Conservation (phyloP, 768 basidiomycete species). For the Amylocystis lapponica region DNA sequence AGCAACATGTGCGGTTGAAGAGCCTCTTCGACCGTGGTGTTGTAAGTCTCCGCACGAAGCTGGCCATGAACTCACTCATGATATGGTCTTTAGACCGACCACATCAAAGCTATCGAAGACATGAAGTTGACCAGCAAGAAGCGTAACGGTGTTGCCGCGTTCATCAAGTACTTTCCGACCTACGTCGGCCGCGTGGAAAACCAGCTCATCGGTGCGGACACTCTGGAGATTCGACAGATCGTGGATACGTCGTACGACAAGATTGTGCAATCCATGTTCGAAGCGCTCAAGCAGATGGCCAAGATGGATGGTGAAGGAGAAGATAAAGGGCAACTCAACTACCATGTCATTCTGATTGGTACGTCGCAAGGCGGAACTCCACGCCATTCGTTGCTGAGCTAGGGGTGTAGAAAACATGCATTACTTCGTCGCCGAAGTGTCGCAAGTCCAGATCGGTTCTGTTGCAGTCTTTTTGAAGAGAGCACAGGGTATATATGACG, state of each 20-base stretch:
- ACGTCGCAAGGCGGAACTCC: slow-evolving; percentile 26
- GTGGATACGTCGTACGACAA: slow-evolving; percentile 85
- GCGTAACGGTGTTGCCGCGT: slow-evolving; percentile 85
- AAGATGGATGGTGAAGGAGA: slow-evolving; percentile 91
- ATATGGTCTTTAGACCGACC: slow-evolving; percentile 55
- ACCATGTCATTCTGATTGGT: slow-evolving; percentile 94
- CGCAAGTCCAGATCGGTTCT: slow-evolving; percentile 60
- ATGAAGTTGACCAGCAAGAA: slow-evolving; percentile 92
- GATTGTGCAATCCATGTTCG: slow-evolving; percentile 89
- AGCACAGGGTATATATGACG: slow-evolving; percentile 83
- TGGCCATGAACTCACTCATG: background rate
- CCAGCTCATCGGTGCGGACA: slow-evolving; percentile 75
- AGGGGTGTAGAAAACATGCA: slow-evolving; percentile 85
- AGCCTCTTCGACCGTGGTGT: slow-evolving; percentile 73
- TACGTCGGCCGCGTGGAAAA: slow-evolving; percentile 81
- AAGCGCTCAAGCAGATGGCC: slow-evolving; percentile 90
- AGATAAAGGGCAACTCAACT: slow-evolving; percentile 95
- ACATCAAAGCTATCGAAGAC: slow-evolving; percentile 82
- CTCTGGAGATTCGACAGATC: slow-evolving; percentile 65
- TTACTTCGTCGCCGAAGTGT: slow-evolving; percentile 80
- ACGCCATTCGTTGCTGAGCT: background rate
- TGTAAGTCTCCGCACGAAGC: slow-evolving; percentile 33
- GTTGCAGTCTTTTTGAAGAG: slow-evolving; percentile 56
- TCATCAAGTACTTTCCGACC: slow-evolving; percentile 87
- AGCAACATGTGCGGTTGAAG: slow-evolving; percentile 75